Percentiles rank a stretch among this genome's conserved stretches.
phyloP scores from a whole-genome alignment of 805 yeast genomes.

The Metschnikowia reukaufii region DNA sequence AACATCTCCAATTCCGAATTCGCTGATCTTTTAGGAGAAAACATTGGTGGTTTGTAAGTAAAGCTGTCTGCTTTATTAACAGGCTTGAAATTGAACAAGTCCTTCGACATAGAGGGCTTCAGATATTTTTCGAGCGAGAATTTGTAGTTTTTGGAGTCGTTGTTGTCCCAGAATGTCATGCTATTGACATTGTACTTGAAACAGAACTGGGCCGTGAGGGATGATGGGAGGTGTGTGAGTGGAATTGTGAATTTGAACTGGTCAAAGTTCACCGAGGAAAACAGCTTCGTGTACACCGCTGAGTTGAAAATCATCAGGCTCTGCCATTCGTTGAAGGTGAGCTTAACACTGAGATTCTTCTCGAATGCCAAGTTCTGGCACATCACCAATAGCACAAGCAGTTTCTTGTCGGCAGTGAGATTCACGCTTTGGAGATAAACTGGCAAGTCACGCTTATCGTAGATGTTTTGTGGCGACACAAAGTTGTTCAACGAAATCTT shows the following conservation, averaged over 20 bases:
- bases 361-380: slow-evolving; percentile 39
- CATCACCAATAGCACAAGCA: slow-evolving; percentile 29
- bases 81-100: slow-evolving; percentile 10
- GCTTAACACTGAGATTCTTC: slow-evolving; percentile 40
- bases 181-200: slow-evolving; percentile 32
- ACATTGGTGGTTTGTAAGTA: slow-evolving; percentile 15
- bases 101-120: slow-evolving; percentile 7
- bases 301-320: slow-evolving; percentile 30
- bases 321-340: slow-evolving; percentile 51
- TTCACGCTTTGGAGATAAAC: slow-evolving; percentile 40
- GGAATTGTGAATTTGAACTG: slow-evolving; percentile 53
- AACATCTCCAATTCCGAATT: not conserved
- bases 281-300: slow-evolving; percentile 24
- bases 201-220: slow-evolving; percentile 36
- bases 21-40: slow-evolving; percentile 4
- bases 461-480: slow-evolving; percentile 18
- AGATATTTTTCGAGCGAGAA: slow-evolving; percentile 25
- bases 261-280: slow-evolving; percentile 35
- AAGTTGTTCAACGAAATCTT: slow-evolving; percentile 15
- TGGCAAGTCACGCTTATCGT: slow-evolving; percentile 17
- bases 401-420: slow-evolving; percentile 26
- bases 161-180: slow-evolving; percentile 40
- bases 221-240: slow-evolving; percentile 32
- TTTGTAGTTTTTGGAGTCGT: slow-evolving; percentile 34
- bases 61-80: slow-evolving; percentile 10